Evolutionary conservation across 495 filamentous ascomycete species (phyloP), one percentile per base, ranked within the genome.

Genomic region (Lophium mytilinum): DNA sequence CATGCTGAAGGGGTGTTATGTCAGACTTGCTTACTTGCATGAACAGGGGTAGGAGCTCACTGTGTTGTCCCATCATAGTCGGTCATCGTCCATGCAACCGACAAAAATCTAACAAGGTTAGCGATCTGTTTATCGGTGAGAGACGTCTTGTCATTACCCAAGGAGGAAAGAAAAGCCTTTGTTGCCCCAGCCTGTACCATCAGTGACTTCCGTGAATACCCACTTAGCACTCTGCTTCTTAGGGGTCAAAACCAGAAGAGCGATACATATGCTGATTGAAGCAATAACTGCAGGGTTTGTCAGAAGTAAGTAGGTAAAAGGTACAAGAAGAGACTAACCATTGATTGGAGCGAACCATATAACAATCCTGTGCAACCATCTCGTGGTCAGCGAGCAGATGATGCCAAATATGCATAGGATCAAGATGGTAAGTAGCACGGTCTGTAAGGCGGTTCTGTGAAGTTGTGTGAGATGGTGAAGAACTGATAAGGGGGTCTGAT

Each of bases 51-150:
- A 24, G 39, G 46, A 65, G 6, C 76, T 67, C 63, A 83, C 79
- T 88, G 84, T 14, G 84, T 86, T 0, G 84, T 88, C 30, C 81
- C 84, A 63, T 87, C 84, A 58, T 88, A 88, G 63, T 88, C 84
- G 14, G 84, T 88, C 84, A 88, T 87, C 10, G 80, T 84, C 84
- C 84, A 88, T 0, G 80, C 80, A 24, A 84, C 84, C 9, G 80
- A 81, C 19, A 88, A 69, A 65, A 85, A 86, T 18, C 67, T 69
- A 43, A 33, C 19, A 17, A 43, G 49, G 61, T 66, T 52, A 66
- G 54, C 24, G 33, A 14, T 37, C 9, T 30, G 14, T 35, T 56
- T 0, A 24, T 37, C 50, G 12, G 34, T 8, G 18, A 39, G 53
- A 65, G 18, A 30, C 24, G 24, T 30, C 24, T 6, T 3, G 24